Evolutionary conservation across 768 basidiomycete species (phyloP).

Genomic region (Clavaria fumosa): DNA sequence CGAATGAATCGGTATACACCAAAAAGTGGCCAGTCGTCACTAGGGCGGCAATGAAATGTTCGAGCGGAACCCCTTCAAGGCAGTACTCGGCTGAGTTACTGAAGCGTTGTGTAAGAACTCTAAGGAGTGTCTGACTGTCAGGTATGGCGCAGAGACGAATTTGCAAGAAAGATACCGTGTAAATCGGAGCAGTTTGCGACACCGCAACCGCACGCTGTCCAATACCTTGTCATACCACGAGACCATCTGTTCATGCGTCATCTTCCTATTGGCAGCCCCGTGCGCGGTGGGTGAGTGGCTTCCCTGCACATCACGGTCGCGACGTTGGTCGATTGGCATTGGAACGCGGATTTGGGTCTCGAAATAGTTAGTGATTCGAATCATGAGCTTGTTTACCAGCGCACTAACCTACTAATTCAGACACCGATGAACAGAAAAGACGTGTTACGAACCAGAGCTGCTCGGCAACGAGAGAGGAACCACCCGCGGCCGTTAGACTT

Average conservation of each 20-base stretch:
- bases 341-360: slow-evolving; percentile 84
- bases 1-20: slow-evolving; percentile 77
- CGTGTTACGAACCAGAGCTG: slow-evolving; percentile 65
- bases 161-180: slow-evolving; percentile 42
- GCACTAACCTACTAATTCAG: slow-evolving; percentile 35
- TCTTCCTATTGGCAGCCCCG: slow-evolving; percentile 30
- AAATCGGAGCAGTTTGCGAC: slow-evolving; percentile 89
- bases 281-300: slow-evolving; percentile 20
- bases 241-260: slow-evolving; percentile 72
- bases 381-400: slow-evolving; percentile 83
- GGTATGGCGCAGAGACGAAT: slow-evolving; percentile 1
- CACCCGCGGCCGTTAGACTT: slow-evolving; percentile 73
- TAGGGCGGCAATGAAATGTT: slow-evolving; percentile 65
- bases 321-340: slow-evolving; percentile 23
- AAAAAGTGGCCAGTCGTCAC: slow-evolving; percentile 83
- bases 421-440: slow-evolving; percentile 1
- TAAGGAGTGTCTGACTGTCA: slow-evolving; percentile 15
- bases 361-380: slow-evolving; percentile 86
- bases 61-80: slow-evolving; percentile 57
- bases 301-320: slow-evolving; percentile 11
- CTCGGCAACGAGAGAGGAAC: slow-evolving; percentile 85
- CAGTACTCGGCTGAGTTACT: slow-evolving; percentile 88
- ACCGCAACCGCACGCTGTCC: slow-evolving; percentile 81
- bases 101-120: slow-evolving; percentile 70
- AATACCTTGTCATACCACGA: slow-evolving; percentile 88